Percentiles rank a stretch among this genome's conserved stretches.
phyloP scores from a whole-genome alignment of 306 rosid species.

The Crotalaria pallida region DNA sequence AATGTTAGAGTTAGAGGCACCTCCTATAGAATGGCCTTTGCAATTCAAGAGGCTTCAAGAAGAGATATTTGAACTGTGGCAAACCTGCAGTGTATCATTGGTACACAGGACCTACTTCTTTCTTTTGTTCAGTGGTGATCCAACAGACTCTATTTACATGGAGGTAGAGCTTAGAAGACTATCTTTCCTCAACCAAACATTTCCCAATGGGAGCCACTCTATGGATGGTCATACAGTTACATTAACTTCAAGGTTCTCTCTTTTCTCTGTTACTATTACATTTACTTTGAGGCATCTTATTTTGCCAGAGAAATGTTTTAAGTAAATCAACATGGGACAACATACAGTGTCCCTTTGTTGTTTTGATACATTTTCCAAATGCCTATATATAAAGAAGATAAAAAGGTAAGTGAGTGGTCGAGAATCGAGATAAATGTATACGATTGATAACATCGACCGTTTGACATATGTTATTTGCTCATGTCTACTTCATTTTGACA shows the following conservation, averaged over 20 bases:
- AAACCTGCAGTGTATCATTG: conserved; percentile 63
- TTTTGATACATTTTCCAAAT: too few species aligned
- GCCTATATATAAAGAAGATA: too few species aligned
- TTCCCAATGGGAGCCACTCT: conserved; percentile 37
- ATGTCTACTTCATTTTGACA: not conserved
- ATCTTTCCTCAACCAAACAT: conserved; percentile 64
- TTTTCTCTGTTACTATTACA: conserved; percentile 2
- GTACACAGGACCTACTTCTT: conserved; percentile 88
- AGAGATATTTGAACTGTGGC: conserved; percentile 71
- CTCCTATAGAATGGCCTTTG: conserved; percentile 51
- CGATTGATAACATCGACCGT: too few species aligned
- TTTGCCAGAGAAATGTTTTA: too few species aligned
- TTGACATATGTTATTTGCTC: not conserved
- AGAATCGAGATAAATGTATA: too few species aligned
- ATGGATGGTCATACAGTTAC: conserved; percentile 43
- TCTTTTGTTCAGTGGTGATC: conserved; percentile 84
- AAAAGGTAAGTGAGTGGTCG: too few species aligned
- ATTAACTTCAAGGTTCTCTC: conserved; percentile 58
- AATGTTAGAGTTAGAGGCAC: conserved; percentile 40
- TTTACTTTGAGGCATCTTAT: too few species aligned
- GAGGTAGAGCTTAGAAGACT: conserved; percentile 84
- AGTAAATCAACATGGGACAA: too few species aligned
- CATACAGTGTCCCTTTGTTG: too few species aligned
- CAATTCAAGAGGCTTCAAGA: conserved; percentile 62
- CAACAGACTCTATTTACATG: conserved; percentile 73